phyloP scores from a whole-genome alignment of 2,329 filamentous ascomycete species.

The Didymella keratinophila region DNA sequence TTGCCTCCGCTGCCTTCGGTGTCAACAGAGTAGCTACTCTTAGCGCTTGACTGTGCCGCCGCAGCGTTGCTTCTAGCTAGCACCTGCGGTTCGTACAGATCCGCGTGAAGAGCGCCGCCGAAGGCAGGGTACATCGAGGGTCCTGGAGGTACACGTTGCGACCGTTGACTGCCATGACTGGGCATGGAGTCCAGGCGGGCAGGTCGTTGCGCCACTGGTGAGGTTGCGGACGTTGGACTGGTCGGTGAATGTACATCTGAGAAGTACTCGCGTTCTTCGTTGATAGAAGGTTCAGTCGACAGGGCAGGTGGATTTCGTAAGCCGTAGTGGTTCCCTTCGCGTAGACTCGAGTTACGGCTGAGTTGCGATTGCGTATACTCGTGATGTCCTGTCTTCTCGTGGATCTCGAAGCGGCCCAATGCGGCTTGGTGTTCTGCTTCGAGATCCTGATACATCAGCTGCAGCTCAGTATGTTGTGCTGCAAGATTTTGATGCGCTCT shows the following conservation, averaged over 20 bases:
- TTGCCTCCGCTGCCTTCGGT: constrained; percentile 47
- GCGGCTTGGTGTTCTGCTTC: constrained; percentile 45
- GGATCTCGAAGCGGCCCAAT: constrained; percentile 33
- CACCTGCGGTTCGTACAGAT: constrained; percentile 38
- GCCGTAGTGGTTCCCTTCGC: constrained; percentile 31
- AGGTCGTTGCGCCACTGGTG: constrained; percentile 31
- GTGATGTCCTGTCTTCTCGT: constrained; percentile 29
- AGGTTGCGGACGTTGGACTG: constrained; percentile 31
- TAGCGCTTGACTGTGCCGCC: constrained; percentile 43
- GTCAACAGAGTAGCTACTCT: constrained; percentile 53
- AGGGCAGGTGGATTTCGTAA: constrained; percentile 37
- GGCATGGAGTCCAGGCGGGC: constrained; percentile 41
- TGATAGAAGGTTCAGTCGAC: constrained; percentile 27
- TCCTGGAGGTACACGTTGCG: constrained; percentile 29
- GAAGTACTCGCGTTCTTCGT: constrained; percentile 42
- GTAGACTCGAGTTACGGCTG: constrained; percentile 41
- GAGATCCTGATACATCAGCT: constrained; percentile 55
- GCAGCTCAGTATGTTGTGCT: constrained; percentile 60
- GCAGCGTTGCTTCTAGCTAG: constrained; percentile 4
- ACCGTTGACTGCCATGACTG: constrained; percentile 27
- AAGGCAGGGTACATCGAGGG: constrained; percentile 35
- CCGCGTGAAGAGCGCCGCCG: constrained; percentile 35
- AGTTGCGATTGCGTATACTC: constrained; percentile 30
- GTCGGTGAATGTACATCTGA: constrained; percentile 42
- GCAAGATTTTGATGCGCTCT: constrained; percentile 61